Conservation (phyloP, 129 eudicot genomes). For the Artemisia argyi region DNA sequence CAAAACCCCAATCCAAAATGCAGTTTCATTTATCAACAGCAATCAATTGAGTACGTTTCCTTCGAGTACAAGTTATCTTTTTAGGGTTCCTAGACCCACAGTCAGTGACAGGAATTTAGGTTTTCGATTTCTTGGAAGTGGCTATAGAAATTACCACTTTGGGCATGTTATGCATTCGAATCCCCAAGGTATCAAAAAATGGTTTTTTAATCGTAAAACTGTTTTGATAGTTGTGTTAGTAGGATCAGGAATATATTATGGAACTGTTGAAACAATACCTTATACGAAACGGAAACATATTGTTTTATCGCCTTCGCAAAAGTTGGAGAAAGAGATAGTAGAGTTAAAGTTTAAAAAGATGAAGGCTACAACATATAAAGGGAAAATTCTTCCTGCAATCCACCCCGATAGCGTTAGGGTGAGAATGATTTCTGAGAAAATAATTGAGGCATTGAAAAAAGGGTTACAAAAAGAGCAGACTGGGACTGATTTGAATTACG, state of each 20-base stretch:
- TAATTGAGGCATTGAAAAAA: constrained; percentile 53
- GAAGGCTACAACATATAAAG: constrained; percentile 32
- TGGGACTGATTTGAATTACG: constrained; percentile 43
- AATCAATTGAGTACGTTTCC: no score
- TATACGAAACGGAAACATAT: neutral
- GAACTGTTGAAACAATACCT: neutral
- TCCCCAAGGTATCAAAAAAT: constrained; percentile 27
- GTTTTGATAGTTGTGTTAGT: constrained; percentile 38
- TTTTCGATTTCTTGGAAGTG: constrained; percentile 27
- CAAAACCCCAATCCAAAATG: constrained; percentile 13
- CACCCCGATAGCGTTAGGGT: constrained; percentile 42
- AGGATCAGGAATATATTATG: constrained; percentile 40
- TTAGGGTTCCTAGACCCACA: neutral
- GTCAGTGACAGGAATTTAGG: constrained; percentile 4
- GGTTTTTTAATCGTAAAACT: constrained; percentile 59
- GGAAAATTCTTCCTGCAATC: constrained; percentile 44
- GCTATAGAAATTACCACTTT: neutral
- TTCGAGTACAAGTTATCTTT: neutral
- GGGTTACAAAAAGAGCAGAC: constrained; percentile 58
- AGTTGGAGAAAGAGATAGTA: neutral
- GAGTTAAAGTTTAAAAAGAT: constrained; percentile 29
- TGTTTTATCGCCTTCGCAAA: neutral
- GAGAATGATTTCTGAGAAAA: constrained; percentile 43
- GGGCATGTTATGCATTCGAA: no score
- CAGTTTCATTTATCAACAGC: constrained; percentile 8